Conservation (phyloP, 2,329 filamentous ascomycete genomes). For the Phoma sp. region DNA sequence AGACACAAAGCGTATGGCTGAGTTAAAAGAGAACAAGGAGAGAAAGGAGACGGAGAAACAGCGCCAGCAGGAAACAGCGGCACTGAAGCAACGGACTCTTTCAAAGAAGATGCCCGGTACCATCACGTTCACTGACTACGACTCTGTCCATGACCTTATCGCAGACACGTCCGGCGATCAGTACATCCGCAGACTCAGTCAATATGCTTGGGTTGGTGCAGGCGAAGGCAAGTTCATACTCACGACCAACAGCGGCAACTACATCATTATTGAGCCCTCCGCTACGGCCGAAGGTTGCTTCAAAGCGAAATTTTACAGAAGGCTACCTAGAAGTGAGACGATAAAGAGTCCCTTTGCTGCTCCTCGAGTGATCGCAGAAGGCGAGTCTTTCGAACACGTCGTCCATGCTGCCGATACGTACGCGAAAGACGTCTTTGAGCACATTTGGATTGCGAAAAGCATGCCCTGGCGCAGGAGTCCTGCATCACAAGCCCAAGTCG, state of each 20-base stretch:
- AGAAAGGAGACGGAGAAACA: slow-evolving; percentile 52
- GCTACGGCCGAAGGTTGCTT: slow-evolving; percentile 49
- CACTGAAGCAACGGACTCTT: slow-evolving; percentile 61
- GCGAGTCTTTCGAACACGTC: slow-evolving; percentile 72
- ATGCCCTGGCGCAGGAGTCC: slow-evolving; percentile 73
- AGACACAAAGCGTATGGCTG: slow-evolving; percentile 66
- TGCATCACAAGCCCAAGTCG: slow-evolving; percentile 68
- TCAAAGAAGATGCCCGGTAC: slow-evolving; percentile 49
- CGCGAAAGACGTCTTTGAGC: slow-evolving; percentile 70
- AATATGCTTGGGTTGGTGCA: slow-evolving; percentile 82
- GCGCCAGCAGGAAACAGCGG: slow-evolving; percentile 66
- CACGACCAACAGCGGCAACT: slow-evolving; percentile 65
- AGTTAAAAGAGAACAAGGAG: slow-evolving; percentile 59
- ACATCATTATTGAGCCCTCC: slow-evolving; percentile 60
- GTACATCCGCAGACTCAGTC: slow-evolving; percentile 78
- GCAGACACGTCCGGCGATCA: slow-evolving; percentile 78
- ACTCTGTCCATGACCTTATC: slow-evolving; percentile 88
- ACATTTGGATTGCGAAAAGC: slow-evolving; percentile 68
- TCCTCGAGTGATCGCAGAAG: slow-evolving; percentile 71
- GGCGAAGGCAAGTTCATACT: slow-evolving; percentile 75
- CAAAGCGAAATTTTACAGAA: slow-evolving; percentile 52
- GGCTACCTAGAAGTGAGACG: slow-evolving; percentile 43
- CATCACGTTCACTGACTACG: slow-evolving; percentile 87
- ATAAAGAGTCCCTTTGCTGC: slow-evolving; percentile 66
- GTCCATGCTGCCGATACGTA: slow-evolving; percentile 87